Conservation (phyloP, 1,284 basidiomycete genomes). For the Sanguinoderma infundibulare region DNA sequence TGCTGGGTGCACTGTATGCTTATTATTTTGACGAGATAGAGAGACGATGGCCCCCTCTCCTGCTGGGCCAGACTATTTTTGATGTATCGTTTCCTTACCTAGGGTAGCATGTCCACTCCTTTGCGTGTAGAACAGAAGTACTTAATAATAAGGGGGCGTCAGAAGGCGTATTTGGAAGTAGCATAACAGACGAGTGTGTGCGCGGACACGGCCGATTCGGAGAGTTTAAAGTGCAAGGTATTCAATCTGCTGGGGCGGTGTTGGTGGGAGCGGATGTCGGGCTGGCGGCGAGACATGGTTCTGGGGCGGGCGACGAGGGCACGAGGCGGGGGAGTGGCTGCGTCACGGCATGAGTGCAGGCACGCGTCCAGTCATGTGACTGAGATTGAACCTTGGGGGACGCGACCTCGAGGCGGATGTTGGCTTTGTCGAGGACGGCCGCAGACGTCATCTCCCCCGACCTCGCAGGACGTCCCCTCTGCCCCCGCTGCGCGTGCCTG, state of each 20-base stretch:
- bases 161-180: not conserved
- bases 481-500: slow-evolving; percentile 5
- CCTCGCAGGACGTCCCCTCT: slow-evolving; percentile 2
- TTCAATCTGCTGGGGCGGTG: not conserved
- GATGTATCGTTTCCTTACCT: slow-evolving; percentile 18
- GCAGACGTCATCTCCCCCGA: slow-evolving; percentile 14
- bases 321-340: not conserved
- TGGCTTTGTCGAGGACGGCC: not conserved
- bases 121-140: slow-evolving; percentile 6
- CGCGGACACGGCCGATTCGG: not conserved
- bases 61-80: slow-evolving; percentile 19
- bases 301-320: not conserved
- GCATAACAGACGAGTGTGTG: slow-evolving; percentile 1
- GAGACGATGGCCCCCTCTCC: slow-evolving; percentile 23
- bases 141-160: slow-evolving; percentile 1
- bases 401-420: not conserved
- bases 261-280: slow-evolving; percentile 4
- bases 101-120: not conserved
- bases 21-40: slow-evolving; percentile 25
- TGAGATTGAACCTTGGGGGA: slow-evolving; percentile 2
- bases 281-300: slow-evolving; percentile 1
- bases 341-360: not conserved
- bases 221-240: not conserved
- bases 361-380: slow-evolving; percentile 14
- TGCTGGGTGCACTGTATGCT: slow-evolving; percentile 19